Conservation (phyloP, 257 asterid species). For the Solanum neorickii region DNA sequence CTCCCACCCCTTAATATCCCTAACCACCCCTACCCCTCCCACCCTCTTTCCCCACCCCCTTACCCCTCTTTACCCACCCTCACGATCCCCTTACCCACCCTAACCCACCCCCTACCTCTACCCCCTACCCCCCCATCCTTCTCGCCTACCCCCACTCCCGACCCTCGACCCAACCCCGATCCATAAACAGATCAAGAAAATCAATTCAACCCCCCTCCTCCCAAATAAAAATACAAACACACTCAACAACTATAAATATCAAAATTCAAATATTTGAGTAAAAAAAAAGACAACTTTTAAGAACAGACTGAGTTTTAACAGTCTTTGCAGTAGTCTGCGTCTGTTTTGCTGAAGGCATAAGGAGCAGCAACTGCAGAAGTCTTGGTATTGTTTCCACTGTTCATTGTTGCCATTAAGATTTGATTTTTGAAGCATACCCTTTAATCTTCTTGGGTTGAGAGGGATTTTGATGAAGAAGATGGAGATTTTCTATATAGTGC, state of each 20-base stretch:
- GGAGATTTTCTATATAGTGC: no score
- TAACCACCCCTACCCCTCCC: no score
- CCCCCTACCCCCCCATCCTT: no score
- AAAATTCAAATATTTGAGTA: neutral
- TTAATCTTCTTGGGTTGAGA: neutral
- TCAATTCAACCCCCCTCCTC: no score
- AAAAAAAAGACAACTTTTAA: conserved; percentile 7
- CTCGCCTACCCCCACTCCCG: no score
- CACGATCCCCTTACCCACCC: no score
- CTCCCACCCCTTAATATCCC: no score
- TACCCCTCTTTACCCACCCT: no score
- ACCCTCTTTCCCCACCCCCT: no score
- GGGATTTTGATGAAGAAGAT: neutral
- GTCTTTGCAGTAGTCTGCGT: conserved; percentile 6
- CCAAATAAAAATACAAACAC: neutral
- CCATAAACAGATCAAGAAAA: neutral
- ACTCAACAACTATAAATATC: neutral
- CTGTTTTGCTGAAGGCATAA: conserved; percentile 12
- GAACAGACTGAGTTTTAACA: conserved; percentile 17
- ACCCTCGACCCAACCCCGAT: neutral
- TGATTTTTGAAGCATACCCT: neutral
- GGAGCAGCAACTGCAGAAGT: conserved; percentile 11
- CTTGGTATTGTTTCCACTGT: conserved; percentile 39
- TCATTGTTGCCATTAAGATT: conserved; percentile 37
- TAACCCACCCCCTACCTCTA: no score